phyloP scores from a whole-genome alignment of 352 stramenopile genomes.

The Phytopythium vexans region DNA sequence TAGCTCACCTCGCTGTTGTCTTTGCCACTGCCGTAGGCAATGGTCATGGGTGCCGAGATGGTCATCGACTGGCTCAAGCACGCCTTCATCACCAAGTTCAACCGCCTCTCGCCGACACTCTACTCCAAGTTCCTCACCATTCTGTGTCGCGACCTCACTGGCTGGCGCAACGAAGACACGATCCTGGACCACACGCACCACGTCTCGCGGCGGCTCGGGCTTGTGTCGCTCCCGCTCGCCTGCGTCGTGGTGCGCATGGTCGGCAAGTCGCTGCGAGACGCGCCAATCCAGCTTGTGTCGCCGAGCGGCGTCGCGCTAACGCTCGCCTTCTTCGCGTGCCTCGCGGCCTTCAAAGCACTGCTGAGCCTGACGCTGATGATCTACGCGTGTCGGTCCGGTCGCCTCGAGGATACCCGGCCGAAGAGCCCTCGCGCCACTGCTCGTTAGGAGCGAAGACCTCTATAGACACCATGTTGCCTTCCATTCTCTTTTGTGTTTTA shows the following conservation, averaged over 20 bases:
- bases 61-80: slow-evolving; percentile 99
- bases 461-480: slow-evolving; percentile 23
- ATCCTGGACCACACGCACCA: slow-evolving; percentile 94
- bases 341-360: slow-evolving; percentile 76
- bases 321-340: slow-evolving; percentile 65
- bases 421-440: slow-evolving; percentile 60
- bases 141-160: slow-evolving; percentile 92
- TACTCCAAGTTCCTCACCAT: slow-evolving; percentile 96
- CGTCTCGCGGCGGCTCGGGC: slow-evolving; percentile 90
- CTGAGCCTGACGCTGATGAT: slow-evolving; percentile 78
- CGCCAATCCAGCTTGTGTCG: slow-evolving; percentile 31
- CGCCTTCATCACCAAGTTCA: slow-evolving; percentile 99
- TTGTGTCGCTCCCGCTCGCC: slow-evolving; percentile 93
- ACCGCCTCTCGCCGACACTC: slow-evolving; percentile 91
- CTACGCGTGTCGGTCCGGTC: slow-evolving; percentile 61
- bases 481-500: no score
- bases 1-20: background rate
- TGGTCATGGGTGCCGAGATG: slow-evolving; percentile 93
- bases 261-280: slow-evolving; percentile 53
- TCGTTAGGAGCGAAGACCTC: slow-evolving; percentile 62
- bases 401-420: slow-evolving; percentile 61
- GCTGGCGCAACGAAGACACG: slow-evolving; percentile 89
- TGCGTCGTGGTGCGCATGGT: slow-evolving; percentile 91
- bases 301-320: slow-evolving; percentile 42
- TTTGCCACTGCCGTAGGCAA: slow-evolving; percentile 25